phyloP scores from a whole-genome alignment of 2,329 filamentous ascomycete species.

The Paecilomyces dactylethromorphus region DNA sequence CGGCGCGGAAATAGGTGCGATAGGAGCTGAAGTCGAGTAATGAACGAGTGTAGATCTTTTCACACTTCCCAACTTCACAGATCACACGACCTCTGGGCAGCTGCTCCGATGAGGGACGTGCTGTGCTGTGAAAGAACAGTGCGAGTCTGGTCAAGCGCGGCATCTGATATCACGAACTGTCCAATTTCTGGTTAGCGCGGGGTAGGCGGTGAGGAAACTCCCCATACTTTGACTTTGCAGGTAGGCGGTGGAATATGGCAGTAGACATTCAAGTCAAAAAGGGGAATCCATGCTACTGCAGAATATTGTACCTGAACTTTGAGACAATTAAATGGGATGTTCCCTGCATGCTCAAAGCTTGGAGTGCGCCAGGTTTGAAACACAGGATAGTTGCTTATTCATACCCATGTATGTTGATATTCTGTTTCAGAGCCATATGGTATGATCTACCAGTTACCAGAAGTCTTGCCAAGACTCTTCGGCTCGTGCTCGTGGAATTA shows the following conservation, averaged over 20 bases:
- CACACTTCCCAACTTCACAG: neutral
- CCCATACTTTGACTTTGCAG: neutral
- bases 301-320: neutral
- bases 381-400: neutral
- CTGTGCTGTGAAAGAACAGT: neutral
- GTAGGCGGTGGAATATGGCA: neutral
- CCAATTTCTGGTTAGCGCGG: slow-evolving; percentile 18
- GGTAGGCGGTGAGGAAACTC: slow-evolving; percentile 17
- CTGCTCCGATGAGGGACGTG: neutral
- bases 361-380: neutral
- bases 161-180: slow-evolving; percentile 7
- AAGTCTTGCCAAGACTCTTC: too few relatives aligned
- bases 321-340: neutral
- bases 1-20: neutral
- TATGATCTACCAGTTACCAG: too few relatives aligned
- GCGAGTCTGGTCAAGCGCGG: neutral
- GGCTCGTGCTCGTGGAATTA: too few relatives aligned
- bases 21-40: neutral
- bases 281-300: neutral
- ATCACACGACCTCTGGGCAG: neutral
- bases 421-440: neutral
- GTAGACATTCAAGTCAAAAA: neutral
- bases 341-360: neutral
- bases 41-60: neutral
- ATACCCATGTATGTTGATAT: neutral